Conservation (phyloP, 2,329 filamentous ascomycete genomes). For the Alternaria brassicae region DNA sequence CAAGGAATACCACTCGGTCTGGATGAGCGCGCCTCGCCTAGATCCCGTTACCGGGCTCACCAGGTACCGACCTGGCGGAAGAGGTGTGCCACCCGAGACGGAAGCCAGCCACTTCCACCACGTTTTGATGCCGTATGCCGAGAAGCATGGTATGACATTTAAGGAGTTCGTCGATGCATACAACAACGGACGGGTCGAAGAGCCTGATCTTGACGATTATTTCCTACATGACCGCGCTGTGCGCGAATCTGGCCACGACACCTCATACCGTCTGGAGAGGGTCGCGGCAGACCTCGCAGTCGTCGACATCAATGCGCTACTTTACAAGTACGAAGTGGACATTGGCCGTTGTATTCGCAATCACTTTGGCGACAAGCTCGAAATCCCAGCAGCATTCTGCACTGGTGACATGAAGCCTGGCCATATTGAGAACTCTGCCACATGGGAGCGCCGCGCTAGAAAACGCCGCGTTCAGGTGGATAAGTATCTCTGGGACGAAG, state of each 20-base stretch:
- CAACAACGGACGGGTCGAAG: constrained; percentile 74
- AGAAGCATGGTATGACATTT: constrained; percentile 84
- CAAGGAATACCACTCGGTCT: constrained; percentile 94
- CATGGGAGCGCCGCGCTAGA: constrained; percentile 89
- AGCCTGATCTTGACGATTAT: constrained; percentile 92
- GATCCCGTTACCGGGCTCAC: constrained; percentile 82
- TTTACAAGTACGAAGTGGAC: constrained; percentile 97
- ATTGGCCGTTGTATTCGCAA: constrained; percentile 86
- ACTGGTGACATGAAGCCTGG: constrained; percentile 68
- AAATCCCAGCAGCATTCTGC: constrained; percentile 84
- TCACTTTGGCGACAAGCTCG: constrained; percentile 81
- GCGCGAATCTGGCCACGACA: constrained; percentile 95
- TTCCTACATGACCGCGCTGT: constrained; percentile 96
- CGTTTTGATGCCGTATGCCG: constrained; percentile 78
- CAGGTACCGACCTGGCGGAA: constrained; percentile 81
- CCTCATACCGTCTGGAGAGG: constrained; percentile 88
- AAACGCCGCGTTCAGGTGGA: constrained; percentile 85
- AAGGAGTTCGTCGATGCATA: constrained; percentile 87
- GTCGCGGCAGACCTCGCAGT: constrained; percentile 83
- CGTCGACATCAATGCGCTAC: constrained; percentile 89
- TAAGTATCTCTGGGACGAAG: constrained; percentile 91
- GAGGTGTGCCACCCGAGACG: constrained; percentile 89
- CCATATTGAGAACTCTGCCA: constrained; percentile 79
- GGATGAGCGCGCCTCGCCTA: constrained; percentile 74
- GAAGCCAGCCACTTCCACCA: constrained; percentile 87